Percentiles rank a stretch among this genome's conserved stretches.
phyloP scores from a whole-genome alignment of 257 asterid genomes.

The Solanum ossicruentum region DNA sequence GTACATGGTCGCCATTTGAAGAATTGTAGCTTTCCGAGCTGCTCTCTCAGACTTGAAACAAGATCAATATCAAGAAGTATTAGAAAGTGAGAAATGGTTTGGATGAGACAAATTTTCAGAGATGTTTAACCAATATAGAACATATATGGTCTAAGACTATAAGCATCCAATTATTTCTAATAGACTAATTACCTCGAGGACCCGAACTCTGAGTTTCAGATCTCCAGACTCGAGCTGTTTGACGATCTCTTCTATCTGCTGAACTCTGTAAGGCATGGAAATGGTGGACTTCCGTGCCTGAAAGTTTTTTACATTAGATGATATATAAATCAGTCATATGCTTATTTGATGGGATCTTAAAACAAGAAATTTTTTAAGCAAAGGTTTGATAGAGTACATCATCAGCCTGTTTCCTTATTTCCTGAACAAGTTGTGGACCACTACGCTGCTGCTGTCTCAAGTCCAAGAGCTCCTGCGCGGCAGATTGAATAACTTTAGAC shows the following conservation, averaged over 20 bases:
- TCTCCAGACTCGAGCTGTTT: slow-evolving; percentile 92
- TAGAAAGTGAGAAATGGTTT: background rate
- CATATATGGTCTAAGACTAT: background rate
- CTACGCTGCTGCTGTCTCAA: slow-evolving; percentile 48
- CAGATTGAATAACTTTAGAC: background rate
- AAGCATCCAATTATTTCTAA: background rate
- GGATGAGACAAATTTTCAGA: background rate
- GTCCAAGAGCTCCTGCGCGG: slow-evolving; percentile 70
- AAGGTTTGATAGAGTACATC: slow-evolving; percentile 32
- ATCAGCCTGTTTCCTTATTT: slow-evolving; percentile 76
- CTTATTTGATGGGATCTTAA: background rate
- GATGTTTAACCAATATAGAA: background rate
- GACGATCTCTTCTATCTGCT: slow-evolving; percentile 73
- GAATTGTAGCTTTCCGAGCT: slow-evolving; percentile 75
- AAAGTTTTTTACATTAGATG: background rate
- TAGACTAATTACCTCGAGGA: slow-evolving; percentile 58
- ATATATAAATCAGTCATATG: background rate
- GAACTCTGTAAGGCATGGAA: slow-evolving; percentile 87
- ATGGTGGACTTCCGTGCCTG: slow-evolving; percentile 80
- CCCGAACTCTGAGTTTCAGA: slow-evolving; percentile 87
- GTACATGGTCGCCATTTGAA: slow-evolving; percentile 91
- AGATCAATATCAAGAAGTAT: background rate
- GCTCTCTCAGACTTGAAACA: slow-evolving; percentile 91
- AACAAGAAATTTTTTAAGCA: background rate
- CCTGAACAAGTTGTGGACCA: slow-evolving; percentile 63